Base-by-base conservation (phyloP, 352 stramenopile species). In the Globisporangium lucens region DNA sequence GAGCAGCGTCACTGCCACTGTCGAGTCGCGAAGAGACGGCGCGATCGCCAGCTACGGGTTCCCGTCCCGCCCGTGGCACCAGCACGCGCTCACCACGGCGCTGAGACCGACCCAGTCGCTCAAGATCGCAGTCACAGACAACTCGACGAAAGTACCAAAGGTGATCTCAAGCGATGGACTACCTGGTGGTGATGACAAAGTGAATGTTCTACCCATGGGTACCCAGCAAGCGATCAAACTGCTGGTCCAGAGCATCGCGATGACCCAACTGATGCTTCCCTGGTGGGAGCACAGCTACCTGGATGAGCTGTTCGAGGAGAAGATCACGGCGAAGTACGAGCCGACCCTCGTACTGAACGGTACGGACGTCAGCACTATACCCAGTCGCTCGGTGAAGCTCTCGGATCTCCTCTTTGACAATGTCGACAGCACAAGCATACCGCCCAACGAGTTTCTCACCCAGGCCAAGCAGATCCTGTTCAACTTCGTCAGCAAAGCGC, bases 391-490 rank as follows among this genome's bases (percentile, higher is more conserved):
- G 15, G 52, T 33, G 4, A 3, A 8, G 15, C 13, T 58, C 29
- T 63, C 57, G 5, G 20, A 46, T 33, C 17, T 57, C 9, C 24
- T 65, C 30, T 56, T 57, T 17, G 13, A 6, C 12, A 17, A 7
- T 4, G 30, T 10, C 4, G 41, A n/a, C 10, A 61, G 27, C 29
- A 61, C 13, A 20, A 55, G 12, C 4, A 12, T 27, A 27, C 13
- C 53, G 15, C 7, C 53, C 0, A 15, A 1, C 2, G 36, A 62
- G 3, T 52, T 62, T 38, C 27, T 68, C 10, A 36, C 15, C 12
- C 38, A 22, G 15, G 52, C 38, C 27, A 61, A 68, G 38, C 35
- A 68, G 17, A 56, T 53, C n/a, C 15, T 68, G 4, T 52, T 68
- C 24, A 35, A 36, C 9, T 38, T 68, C 22, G 24, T 68, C 41